Evolutionary conservation across 163 green algal genomes (phyloP), one percentile per base, ranked within the genome.

Genomic region (Chlamydomonas reinhardtii): DNA sequence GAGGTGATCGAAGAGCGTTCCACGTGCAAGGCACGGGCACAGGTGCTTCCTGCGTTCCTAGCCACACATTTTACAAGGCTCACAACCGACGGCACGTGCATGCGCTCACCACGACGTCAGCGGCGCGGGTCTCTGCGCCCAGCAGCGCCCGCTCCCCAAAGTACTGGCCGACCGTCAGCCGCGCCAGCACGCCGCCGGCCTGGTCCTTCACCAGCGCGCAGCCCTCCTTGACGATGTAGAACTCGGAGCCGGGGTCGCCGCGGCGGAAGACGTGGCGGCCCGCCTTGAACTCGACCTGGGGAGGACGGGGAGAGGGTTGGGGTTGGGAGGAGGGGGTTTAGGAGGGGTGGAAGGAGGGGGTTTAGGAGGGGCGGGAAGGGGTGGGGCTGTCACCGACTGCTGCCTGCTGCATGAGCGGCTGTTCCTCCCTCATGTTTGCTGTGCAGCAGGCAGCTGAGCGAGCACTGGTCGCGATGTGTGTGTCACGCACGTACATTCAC

Each of bases 91-190:
- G n/a, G n/a, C n/a, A n/a, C n/a, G n/a, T n/a, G n/a, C n/a, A n/a
- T n/a, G n/a, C n/a, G 37, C 80, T 25, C 82, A 83, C 87, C 62
- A 91, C 66, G 56, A 93, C 87, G 74, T 90, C 88, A 5, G 87
- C 90, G 4, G 87, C 90, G 8, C 90, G 80, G 54, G 79, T 69
- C 64, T 93, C 87, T 16, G 32, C 72, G 8, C 87, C 89, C 59
- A 97, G 85, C 52, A 99, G 93, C 6, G 96, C 93, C 37, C 93
- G 83, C 86, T 98, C 95, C 0, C 96, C 96, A 91, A 98, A 98
- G 90, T 94, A 96, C 34, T 92, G 90, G 11, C 95, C 96, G 5
- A 90, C 89, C 0, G 31, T 81, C 24, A 98, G 85, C 48, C 74
- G 82, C 12, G 89, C 87, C 27, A 97, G 71, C 59, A 90, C 77